A percentile compares a stretch with the other conserved stretches of the same genome.
Evolutionary conservation across 768 basidiomycete genomes (phyloP).

Genomic region (Gyrodon lividus): DNA sequence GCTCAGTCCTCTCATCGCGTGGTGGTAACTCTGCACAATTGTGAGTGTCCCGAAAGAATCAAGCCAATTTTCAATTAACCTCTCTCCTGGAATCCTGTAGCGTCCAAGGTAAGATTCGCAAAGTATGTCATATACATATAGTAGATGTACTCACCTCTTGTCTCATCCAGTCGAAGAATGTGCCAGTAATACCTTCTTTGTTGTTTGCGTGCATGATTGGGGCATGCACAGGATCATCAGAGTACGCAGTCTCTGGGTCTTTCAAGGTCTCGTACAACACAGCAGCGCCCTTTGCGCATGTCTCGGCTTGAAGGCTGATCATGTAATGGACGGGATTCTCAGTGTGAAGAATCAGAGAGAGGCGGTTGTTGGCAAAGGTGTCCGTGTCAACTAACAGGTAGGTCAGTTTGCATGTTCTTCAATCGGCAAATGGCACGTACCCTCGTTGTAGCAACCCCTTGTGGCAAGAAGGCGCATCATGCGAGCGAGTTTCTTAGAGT

Average conservation of each 20-base stretch:
- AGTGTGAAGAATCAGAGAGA: constrained; percentile 30
- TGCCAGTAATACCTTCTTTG: constrained; percentile 18
- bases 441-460: constrained; percentile 33
- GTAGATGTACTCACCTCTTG: constrained; percentile 14
- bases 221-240: constrained; percentile 19
- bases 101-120: not conserved
- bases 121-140: not conserved
- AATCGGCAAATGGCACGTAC: constrained; percentile 12
- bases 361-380: constrained; percentile 35
- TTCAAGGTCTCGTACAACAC: constrained; percentile 28
- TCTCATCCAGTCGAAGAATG: constrained; percentile 26
- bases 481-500: constrained; percentile 29
- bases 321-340: constrained; percentile 23
- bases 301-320: constrained; percentile 19
- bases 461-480: constrained; percentile 30
- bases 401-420: not conserved
- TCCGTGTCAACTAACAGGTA: constrained; percentile 24
- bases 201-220: constrained; percentile 22
- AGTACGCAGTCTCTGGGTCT: constrained; percentile 19
- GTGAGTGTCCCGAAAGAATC: not conserved
- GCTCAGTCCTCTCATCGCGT: constrained; percentile 23
- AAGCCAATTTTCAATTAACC: constrained; percentile 4
- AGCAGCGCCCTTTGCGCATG: constrained; percentile 13
- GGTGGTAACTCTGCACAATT: constrained; percentile 18
- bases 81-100: constrained; percentile 19